These are phyloP conservation scores for Aspergillus thermomutatus DNA, from an alignment of 2,329 filamentous ascomycete species.

Conservation along the genomic window DNA sequence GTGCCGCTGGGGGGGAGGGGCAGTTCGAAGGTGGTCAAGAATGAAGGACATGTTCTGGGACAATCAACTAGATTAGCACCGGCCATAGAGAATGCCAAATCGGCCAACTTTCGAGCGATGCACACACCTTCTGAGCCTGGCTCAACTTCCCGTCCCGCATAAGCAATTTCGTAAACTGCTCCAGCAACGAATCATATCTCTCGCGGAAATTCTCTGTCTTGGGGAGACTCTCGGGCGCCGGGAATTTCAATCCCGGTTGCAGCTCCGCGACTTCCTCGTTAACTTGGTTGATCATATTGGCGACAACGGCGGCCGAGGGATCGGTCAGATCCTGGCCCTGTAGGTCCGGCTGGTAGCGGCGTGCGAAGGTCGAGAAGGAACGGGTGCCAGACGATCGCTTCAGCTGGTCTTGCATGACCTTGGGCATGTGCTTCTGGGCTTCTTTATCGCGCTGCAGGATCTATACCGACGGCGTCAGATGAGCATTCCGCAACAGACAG, in stretches of 20 bases:
- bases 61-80: constrained; percentile 3
- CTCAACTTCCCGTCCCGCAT: constrained; percentile 92
- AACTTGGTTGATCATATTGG: constrained; percentile 35
- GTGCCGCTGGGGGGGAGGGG: constrained; percentile 72
- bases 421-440: constrained; percentile 59
- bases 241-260: constrained; percentile 70
- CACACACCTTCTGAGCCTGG: constrained; percentile 74
- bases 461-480: constrained; percentile 37
- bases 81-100: not conserved
- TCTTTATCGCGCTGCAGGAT: constrained; percentile 62
- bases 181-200: constrained; percentile 79
- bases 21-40: constrained; percentile 78
- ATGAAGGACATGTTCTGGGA: constrained; percentile 77
- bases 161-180: constrained; percentile 83
- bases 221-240: constrained; percentile 65
- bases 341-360: constrained; percentile 33
- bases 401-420: constrained; percentile 62
- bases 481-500: not conserved
- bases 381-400: constrained; percentile 47
- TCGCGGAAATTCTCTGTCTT: constrained; percentile 65
- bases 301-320: constrained; percentile 31
- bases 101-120: not conserved
- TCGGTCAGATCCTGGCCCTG: constrained; percentile 23
- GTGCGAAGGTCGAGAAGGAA: constrained; percentile 57
- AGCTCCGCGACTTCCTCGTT: constrained; percentile 32